Base-by-base conservation (phyloP, 805 yeast genomes). In the Lachancea quebecensis region DNA sequence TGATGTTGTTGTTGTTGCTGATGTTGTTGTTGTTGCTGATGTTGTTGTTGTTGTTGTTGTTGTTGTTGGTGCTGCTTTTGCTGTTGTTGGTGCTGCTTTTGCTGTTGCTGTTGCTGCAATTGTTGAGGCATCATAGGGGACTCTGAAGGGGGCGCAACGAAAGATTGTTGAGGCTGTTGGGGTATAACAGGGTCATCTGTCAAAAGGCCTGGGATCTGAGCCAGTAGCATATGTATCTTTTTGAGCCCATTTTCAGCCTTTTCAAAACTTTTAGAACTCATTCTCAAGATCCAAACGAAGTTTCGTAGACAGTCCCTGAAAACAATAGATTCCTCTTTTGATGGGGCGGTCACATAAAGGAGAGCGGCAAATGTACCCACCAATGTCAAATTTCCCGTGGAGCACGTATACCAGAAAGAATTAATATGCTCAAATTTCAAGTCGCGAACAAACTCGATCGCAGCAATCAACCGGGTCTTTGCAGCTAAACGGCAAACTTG, bases 291-390 rank as follows among this genome's bases (percentile, higher is more conserved):
- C 83, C 88, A 80, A 47, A 95, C 71, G 62, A 85, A 90, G 53
- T 82, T 84, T 56, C 78, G 77, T 27, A 90, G 74, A 50, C 82
- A 82, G 50, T 80, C 85, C 54, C 78, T 74, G 64, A 77, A 87
- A 39, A 74, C 69, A 35, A 69, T 69, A 0, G 83, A 74, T 56
- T 88, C 96, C 44, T 81, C 86, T 14, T 73, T 63, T 0, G 75
- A 56, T 8, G 72, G 62, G 1, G 93, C 69, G 0, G 96, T 84
- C 12, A 82, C 81, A 55, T 75, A 85, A 44, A 90, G 66, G 10
- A 90, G 69, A 0, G 95, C 82, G 0, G 96, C 95, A 71, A 90
- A 90, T 0, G 91, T 78, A 2, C 96, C 96, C 34, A 89, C 86
- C 32, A 86, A 65, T 6, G 95, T 79, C 51, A 90, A 78, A 57